Conservation (phyloP, 1,284 basidiomycete genomes). For the Rhodotorula glutinis region DNA sequence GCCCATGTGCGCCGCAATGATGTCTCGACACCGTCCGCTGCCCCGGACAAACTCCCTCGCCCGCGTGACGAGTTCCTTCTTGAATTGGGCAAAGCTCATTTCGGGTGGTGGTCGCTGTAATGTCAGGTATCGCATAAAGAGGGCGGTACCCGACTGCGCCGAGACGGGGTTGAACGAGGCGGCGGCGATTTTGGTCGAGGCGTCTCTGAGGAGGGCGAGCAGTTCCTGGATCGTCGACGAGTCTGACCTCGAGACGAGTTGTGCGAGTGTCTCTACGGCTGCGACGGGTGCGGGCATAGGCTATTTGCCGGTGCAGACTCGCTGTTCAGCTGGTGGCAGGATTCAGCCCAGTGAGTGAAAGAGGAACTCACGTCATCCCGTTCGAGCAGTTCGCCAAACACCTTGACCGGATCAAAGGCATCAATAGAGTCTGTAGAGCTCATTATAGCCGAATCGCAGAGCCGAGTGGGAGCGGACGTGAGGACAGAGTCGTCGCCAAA, state of each 20-base stretch:
- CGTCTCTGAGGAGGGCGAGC: conserved; percentile 72
- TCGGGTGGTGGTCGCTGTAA: conserved; percentile 51
- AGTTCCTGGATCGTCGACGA: conserved; percentile 85
- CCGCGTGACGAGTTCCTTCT: conserved; percentile 71
- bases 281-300: conserved; percentile 82
- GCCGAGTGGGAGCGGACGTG: background rate
- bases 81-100: conserved; percentile 72
- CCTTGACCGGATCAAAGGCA: conserved; percentile 33
- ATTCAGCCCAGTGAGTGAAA: background rate
- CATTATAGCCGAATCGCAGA: background rate
- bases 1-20: conserved; percentile 83
- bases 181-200: conserved; percentile 63
- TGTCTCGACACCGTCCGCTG: conserved; percentile 64
- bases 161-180: conserved; percentile 74
- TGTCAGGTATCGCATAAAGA: conserved; percentile 84
- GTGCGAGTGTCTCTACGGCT: conserved; percentile 74
- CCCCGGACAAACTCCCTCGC: conserved; percentile 59
- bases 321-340: background rate
- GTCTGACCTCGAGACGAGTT: conserved; percentile 68
- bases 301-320: conserved; percentile 13
- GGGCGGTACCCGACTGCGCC: conserved; percentile 80
- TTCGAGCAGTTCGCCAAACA: conserved; percentile 33
- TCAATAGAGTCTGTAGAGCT: background rate
- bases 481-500: background rate
- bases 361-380: conserved; percentile 32